Base-by-base conservation (phyloP, 768 basidiomycete species). In the Panaeolus cyanescens region DNA sequence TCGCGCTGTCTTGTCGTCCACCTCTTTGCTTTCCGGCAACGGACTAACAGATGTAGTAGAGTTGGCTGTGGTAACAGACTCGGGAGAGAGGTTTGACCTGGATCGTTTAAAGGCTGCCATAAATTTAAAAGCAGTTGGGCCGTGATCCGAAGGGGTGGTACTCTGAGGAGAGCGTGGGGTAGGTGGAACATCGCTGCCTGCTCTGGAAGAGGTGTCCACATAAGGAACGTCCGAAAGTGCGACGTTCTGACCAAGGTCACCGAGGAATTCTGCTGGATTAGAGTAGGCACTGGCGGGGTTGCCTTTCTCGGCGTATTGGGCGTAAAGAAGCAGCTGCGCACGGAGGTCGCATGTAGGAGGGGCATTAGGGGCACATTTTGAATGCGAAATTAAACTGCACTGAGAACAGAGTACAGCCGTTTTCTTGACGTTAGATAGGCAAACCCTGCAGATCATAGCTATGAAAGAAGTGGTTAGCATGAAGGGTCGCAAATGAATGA, bases 391-490 rank as follows among this genome's bases (percentile, higher is more conserved):
- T 62, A 98, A 84, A 65, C 89, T 94, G 77, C 96, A 98, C 64
- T 89, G 87, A 37, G 90, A 88, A 70, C 96, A 98, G 6, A 98
- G 79, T 8, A 95, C 89, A 1, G 92, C 95, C 59, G 83, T 89
- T 75, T 91, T 94, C 82, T 93, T 95, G 67, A 93, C 90, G 62
- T 81, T 84, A 37, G 80, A 76, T 60, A 87, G 81, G 72, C 96
- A 97, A 15, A 97, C 89, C 36, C 93, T 84, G 75, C 96, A 98
- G 2, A 83, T 76, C 80, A 97, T 89, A 28, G 93, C 96, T 98
- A 67, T 4, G 56, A 54, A 59, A 54, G 32, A 54, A 56, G 55
- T 60, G 32, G 63, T 64, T 37, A 67, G 62, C 54, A n/a, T 45
- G 9, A 37, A 55, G 59, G 39, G 32, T 54, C 32, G 57, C 19